Evolutionary conservation across 169 alveolate genomes (phyloP).

Genomic region (Cryptosporidium ubiquitum): DNA sequence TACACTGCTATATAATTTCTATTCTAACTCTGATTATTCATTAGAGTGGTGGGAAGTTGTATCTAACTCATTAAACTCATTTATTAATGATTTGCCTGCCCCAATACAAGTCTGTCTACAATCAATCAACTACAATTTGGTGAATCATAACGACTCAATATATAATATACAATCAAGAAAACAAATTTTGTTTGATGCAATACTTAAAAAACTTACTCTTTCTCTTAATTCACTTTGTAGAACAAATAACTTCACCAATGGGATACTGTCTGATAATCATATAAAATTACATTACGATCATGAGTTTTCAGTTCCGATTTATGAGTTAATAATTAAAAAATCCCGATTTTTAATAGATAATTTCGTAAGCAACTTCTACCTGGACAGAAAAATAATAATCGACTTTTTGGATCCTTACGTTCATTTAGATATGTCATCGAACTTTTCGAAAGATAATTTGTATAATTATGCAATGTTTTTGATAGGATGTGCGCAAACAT

Average conservation of each 20-base stretch:
- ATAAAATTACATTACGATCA: neutral
- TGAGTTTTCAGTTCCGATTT: neutral
- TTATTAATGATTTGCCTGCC: constrained; percentile 31
- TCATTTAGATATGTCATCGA: neutral
- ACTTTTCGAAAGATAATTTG: neutral
- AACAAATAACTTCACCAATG: neutral
- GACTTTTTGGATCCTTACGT: constrained; percentile 62
- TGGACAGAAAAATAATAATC: constrained; percentile 43
- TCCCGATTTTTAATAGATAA: constrained; percentile 19
- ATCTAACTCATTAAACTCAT: constrained; percentile 26
- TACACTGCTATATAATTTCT: constrained; percentile 2
- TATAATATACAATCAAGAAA: constrained; percentile 27
- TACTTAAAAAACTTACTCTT: constrained; percentile 20
- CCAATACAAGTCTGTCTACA: constrained; percentile 49
- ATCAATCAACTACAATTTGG: neutral
- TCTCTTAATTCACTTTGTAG: constrained; percentile 5
- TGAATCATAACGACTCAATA: neutral
- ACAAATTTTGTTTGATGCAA: constrained; percentile 32
- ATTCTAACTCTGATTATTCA: neutral
- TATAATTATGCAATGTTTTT: constrained; percentile 34
- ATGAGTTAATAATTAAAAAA: constrained; percentile 26
- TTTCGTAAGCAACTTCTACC: constrained; percentile 3
- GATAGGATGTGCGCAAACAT: constrained; percentile 35
- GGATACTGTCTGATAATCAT: neutral
- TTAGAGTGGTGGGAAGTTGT: constrained; percentile 66